Conservation (phyloP, 2,329 filamentous ascomycete species). For the Aspergillus fischeri region DNA sequence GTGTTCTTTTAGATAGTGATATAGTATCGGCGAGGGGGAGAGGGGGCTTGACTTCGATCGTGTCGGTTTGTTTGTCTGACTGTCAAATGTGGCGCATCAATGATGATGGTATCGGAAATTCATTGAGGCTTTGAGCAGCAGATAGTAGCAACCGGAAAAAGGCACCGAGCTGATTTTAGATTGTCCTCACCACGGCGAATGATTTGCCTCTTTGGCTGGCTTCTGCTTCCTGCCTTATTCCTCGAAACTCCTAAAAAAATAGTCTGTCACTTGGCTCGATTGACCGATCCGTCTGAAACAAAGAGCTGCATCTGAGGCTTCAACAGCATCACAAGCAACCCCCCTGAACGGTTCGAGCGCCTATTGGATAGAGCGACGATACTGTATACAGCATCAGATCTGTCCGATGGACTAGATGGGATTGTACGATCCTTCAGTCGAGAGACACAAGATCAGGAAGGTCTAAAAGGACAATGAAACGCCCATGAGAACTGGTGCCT, state of each 20-base stretch:
- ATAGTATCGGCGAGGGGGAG: background rate
- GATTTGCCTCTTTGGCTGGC: background rate
- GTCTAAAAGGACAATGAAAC: background rate
- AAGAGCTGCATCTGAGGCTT: background rate
- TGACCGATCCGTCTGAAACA: background rate
- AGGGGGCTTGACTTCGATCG: background rate
- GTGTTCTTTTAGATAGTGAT: constrained; percentile 5
- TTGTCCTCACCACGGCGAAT: background rate
- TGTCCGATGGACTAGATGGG: background rate
- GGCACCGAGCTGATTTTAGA: background rate
- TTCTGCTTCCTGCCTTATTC: background rate
- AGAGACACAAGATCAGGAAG: background rate
- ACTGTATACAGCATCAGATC: background rate
- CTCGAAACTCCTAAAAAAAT: background rate
- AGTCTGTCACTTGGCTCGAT: background rate
- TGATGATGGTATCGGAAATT: background rate
- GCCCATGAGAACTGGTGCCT: background rate
- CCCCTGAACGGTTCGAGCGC: background rate
- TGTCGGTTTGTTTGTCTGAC: background rate
- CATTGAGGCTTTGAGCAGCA: background rate
- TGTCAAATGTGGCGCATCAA: background rate
- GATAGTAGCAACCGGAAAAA: background rate
- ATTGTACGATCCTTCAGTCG: background rate
- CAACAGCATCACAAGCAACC: background rate
- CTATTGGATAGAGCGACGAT: background rate